Conservation (phyloP, 2,329 filamentous ascomycete species). For the Diaporthe sp. region DNA sequence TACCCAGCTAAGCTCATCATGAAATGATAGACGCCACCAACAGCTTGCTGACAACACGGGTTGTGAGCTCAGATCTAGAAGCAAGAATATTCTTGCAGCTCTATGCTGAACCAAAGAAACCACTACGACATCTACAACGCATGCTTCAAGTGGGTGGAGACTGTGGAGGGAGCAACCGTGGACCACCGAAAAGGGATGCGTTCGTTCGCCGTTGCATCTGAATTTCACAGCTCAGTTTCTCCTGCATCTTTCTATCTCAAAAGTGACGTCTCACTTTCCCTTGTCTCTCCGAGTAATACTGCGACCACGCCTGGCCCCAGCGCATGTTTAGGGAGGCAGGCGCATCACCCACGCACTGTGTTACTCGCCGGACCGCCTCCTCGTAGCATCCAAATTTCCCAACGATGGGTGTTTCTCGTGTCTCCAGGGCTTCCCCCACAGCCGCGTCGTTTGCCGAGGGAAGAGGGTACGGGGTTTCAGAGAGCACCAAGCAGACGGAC, state of each 20-base stretch:
- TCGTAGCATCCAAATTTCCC: conserved; percentile 26
- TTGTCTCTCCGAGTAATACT: not conserved
- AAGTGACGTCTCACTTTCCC: conserved; percentile 9
- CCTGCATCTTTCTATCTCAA: not conserved
- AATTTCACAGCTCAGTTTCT: not conserved
- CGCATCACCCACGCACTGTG: conserved; percentile 14
- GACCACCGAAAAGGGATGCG: conserved; percentile 1
- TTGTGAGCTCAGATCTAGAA: not conserved
- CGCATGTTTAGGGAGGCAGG: not conserved
- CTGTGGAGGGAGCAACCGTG: not conserved
- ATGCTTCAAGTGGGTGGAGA: not conserved
- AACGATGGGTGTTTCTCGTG: conserved; percentile 24
- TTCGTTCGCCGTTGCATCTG: conserved; percentile 20
- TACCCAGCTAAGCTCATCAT: not conserved
- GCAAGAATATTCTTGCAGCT: not conserved
- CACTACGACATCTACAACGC: not conserved
- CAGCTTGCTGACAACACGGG: not conserved
- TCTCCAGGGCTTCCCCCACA: conserved; percentile 23
- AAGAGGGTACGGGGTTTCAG: conserved; percentile 26
- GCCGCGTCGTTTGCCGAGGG: conserved; percentile 16
- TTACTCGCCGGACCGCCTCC: conserved; percentile 11
- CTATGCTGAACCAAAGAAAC: not conserved
- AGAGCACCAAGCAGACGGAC: not conserved
- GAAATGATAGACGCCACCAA: not conserved
- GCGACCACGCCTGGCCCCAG: not conserved